phyloP scores from a whole-genome alignment of 2,329 filamentous ascomycete species.

The Elsinoe ampelina region DNA sequence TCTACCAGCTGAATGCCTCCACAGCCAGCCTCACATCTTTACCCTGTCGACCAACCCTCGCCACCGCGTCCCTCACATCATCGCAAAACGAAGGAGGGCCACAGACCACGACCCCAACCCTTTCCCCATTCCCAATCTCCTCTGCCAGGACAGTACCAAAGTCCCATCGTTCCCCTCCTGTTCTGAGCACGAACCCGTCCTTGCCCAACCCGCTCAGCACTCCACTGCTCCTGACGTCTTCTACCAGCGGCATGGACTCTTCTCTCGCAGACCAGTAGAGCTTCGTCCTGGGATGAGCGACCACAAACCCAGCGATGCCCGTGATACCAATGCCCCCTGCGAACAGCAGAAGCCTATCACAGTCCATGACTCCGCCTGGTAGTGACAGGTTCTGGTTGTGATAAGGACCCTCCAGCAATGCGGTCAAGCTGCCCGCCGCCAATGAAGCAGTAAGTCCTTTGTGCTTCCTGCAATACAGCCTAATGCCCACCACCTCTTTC shows the following conservation, averaged over 20 bases:
- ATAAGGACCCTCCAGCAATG: not conserved
- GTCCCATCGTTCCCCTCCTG: not conserved
- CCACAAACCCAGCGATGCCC: not conserved
- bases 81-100: constrained; percentile 3
- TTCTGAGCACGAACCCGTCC: not conserved
- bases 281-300: constrained; percentile 5
- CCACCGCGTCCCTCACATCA: not conserved
- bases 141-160: not conserved
- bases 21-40: not conserved
- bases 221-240: constrained; percentile 1
- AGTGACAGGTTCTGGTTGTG: constrained; percentile 2
- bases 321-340: constrained; percentile 4
- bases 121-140: not conserved
- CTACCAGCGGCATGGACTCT: not conserved
- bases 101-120: constrained; percentile 2
- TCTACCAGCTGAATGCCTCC: constrained; percentile 10
- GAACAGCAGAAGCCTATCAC: not conserved
- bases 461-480: constrained; percentile 1
- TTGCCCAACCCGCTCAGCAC: not conserved
- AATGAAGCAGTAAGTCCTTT: constrained; percentile 4
- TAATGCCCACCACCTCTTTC: not conserved
- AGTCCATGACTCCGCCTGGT: not conserved
- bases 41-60: not conserved
- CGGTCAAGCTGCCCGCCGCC: not conserved
- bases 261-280: constrained; percentile 6